Conservation (phyloP, 306 rosid genomes). For the Vigna reflexopilosa region DNA sequence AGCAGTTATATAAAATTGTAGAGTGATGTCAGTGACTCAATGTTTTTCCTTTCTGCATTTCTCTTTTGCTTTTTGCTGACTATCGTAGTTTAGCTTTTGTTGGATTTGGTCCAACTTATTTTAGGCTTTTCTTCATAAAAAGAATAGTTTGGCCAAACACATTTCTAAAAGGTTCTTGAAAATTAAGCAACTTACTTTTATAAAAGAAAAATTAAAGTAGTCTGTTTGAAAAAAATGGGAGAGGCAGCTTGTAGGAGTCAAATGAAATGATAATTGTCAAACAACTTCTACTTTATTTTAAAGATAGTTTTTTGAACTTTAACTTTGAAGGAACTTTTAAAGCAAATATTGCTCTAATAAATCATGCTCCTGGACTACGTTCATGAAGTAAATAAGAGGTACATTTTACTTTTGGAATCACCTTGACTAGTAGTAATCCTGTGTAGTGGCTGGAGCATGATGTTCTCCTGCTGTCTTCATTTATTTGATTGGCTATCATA, state of each 20-base stretch:
- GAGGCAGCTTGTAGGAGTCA: neutral
- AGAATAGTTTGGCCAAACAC: too few relatives aligned
- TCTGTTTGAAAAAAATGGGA: neutral
- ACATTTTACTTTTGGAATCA: conserved; percentile 35
- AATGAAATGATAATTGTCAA: neutral
- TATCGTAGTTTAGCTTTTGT: conserved; percentile 7
- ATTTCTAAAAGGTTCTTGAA: neutral
- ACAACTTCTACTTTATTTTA: neutral
- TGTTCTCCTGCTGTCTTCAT: conserved; percentile 1
- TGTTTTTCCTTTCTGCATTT: conserved; percentile 21
- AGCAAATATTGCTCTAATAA: neutral
- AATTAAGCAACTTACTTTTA: neutral
- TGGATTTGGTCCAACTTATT: neutral
- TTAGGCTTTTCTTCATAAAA: neutral
- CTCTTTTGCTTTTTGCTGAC: neutral
- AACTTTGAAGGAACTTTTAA: neutral
- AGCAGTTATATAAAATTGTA: conserved; percentile 23
- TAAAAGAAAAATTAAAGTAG: neutral
- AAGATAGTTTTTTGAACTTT: neutral
- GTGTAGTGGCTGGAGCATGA: conserved; percentile 12
- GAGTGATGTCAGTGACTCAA: conserved; percentile 7
- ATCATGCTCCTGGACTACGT: conserved; percentile 8
- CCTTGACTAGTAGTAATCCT: neutral
- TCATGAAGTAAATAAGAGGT: conserved; percentile 28
- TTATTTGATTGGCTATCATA: conserved; percentile 10